Evolutionary conservation across 495 filamentous ascomycete species (phyloP), one percentile per base, ranked within the genome.

Genomic region (Wilcoxina mikolae): DNA sequence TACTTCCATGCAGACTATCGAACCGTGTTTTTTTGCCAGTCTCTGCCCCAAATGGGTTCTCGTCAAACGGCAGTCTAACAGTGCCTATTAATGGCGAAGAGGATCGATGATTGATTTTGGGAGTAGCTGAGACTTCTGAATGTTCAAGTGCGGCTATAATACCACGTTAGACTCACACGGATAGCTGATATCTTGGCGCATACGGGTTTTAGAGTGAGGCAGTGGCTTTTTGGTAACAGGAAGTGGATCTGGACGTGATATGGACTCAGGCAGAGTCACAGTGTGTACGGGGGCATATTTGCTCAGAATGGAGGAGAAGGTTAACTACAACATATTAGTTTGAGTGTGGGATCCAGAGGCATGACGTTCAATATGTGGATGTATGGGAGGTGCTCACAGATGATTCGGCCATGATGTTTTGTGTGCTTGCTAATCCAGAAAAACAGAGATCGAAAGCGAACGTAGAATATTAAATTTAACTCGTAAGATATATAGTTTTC

Each of bases 231-330:
- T 45, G 52, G 15, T 15, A 20, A 25, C 3, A 49, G 46, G 15
- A 20, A n/a, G 3, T 12, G 33, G 15, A 17, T 28, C 26, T 20
- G 33, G 39, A 3, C 9, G 10, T 2, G 28, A 38, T 38, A n/a
- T 49, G 23, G 45, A 31, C 39, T 1, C 1, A 4, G 50, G 28
- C n/a, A 53, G 3, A 18, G 56, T 43, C 28, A 52, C 52, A 25
- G 50, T 46, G 15, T n/a, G n/a, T n/a, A 51, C 53, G 25, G 58
- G 51, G n/a, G 60, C 57, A 38, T 55, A 65, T 38, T 58, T 58
- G 45, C 61, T 65, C 26, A 65, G 54, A 44, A 65, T 60, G 20
- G 57, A 57, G 38, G 62, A 64, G 25, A 65, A 65, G 39, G 60
- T 64, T 25, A 64, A 63, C 61, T 64, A 46, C 1, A 56, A n/a